Evolutionary conservation across 2,329 filamentous ascomycete genomes (phyloP).

Genomic region (Cladosporium halotolerans): DNA sequence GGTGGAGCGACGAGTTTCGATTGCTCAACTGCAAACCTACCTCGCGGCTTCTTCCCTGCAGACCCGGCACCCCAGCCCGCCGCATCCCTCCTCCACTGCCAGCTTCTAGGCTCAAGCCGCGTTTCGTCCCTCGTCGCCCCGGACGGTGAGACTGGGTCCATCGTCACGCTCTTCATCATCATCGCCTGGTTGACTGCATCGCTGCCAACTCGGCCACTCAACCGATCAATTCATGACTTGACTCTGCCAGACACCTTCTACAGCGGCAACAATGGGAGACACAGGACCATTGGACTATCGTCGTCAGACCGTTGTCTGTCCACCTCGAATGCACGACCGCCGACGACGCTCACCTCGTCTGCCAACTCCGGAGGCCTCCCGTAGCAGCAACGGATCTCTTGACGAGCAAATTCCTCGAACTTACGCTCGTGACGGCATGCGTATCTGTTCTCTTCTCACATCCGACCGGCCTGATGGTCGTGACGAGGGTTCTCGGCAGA

Average conservation of each 20-base stretch:
- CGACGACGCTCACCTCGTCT: conserved; percentile 18
- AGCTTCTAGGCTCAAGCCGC: conserved; percentile 1
- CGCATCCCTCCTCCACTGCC: not conserved
- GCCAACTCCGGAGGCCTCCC: conserved; percentile 27
- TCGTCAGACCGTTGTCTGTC: conserved; percentile 2
- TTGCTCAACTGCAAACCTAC: conserved; percentile 1
- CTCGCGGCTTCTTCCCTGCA: conserved; percentile 8
- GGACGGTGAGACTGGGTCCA: not conserved
- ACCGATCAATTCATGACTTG: not conserved
- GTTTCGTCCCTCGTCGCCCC: not conserved
- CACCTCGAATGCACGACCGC: not conserved
- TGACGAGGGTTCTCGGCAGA: not conserved
- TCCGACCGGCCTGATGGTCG: not conserved
- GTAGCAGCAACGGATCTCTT: conserved; percentile 23
- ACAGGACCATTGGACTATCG: conserved; percentile 9
- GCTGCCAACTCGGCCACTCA: not conserved
- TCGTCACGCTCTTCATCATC: not conserved
- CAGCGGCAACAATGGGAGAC: conserved; percentile 1
- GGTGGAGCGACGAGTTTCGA: not conserved
- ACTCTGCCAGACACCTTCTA: not conserved
- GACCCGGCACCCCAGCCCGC: conserved; percentile 4
- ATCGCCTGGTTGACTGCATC: not conserved
- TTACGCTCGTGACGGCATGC: conserved; percentile 9
- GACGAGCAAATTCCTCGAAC: conserved; percentile 16
- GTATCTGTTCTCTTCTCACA: conserved; percentile 6